Conservation (phyloP, 805 yeast species). For the Myxozyma vanderwaltii region DNA sequence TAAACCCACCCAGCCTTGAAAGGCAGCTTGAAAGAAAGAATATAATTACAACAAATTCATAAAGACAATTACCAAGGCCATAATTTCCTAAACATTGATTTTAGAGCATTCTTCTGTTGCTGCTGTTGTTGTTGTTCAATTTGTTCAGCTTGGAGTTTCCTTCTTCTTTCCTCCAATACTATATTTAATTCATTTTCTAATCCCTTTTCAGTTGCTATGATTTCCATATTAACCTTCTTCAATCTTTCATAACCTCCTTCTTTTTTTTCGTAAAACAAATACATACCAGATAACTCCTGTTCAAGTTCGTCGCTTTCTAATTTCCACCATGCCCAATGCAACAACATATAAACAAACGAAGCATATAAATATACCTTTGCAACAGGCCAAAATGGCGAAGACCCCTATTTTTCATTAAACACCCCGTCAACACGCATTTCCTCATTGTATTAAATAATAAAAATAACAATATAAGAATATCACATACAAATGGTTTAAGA, state of each 20-base stretch:
- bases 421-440: background rate
- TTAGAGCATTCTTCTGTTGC: background rate
- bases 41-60: too few relatives aligned
- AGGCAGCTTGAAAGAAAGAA: too few relatives aligned
- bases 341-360: conserved; percentile 23
- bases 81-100: conserved; percentile 1
- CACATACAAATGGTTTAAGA: conserved; percentile 6
- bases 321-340: conserved; percentile 34
- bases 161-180: conserved; percentile 12
- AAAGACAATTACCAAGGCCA: conserved; percentile 15
- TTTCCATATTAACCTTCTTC: background rate
- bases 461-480: too few relatives aligned
- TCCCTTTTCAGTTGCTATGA: background rate
- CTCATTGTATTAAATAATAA: background rate
- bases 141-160: too few relatives aligned
- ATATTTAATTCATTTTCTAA: conserved; percentile 12
- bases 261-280: background rate
- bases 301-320: conserved; percentile 26
- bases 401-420: conserved; percentile 19
- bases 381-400: conserved; percentile 29
- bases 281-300: conserved; percentile 15
- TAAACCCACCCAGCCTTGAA: too few relatives aligned
- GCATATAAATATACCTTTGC: conserved; percentile 28
- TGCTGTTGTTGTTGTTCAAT: too few relatives aligned
- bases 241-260: background rate